Evolutionary conservation across 371 early-diverging fungal genomes (phyloP).

Genomic region (Capniomyces stellatus): DNA sequence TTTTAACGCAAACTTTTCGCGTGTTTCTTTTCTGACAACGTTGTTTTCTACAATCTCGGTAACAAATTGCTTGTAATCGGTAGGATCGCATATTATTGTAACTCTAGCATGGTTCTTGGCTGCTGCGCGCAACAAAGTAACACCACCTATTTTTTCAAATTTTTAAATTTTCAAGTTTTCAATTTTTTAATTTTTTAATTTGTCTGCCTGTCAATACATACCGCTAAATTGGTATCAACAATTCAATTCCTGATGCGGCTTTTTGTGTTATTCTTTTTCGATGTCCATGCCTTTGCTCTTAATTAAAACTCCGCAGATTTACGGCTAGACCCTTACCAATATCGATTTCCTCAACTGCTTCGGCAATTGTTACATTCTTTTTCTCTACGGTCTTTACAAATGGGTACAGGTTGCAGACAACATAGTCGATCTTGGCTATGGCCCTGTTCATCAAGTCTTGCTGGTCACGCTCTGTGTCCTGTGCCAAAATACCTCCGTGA

Average conservation of each 20-base stretch:
- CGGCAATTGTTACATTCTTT: conserved; percentile 69
- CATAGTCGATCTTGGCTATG: conserved; percentile 83
- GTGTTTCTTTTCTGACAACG: conserved; percentile 26
- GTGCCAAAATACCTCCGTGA: conserved; percentile 94
- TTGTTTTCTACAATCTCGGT: conserved; percentile 36
- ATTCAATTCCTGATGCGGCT: no score
- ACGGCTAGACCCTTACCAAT: no score
- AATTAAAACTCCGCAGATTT: no score
- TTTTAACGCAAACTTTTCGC: conserved; percentile 31
- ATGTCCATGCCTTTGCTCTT: no score
- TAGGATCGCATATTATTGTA: conserved; percentile 76
- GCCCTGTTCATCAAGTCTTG: conserved; percentile 70
- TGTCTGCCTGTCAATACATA: no score
- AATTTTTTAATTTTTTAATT: no score
- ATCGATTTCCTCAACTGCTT: conserved; percentile 95
- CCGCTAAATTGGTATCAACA: no score
- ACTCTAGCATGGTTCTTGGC: conserved; percentile 97
- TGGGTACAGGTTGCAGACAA: conserved; percentile 95
- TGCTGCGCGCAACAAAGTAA: conserved; percentile 90
- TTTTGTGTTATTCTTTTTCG: no score
- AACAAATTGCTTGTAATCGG: conserved; percentile 66
- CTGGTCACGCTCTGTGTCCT: conserved; percentile 66
- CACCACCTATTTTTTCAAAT: no score
- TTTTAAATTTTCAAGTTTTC: no score
- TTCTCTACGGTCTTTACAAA: conserved; percentile 87